These are phyloP conservation scores for Nectriaceae sp. DNA, from an alignment of 2,329 filamentous ascomycete genomes.

Conservation along the genomic window DNA sequence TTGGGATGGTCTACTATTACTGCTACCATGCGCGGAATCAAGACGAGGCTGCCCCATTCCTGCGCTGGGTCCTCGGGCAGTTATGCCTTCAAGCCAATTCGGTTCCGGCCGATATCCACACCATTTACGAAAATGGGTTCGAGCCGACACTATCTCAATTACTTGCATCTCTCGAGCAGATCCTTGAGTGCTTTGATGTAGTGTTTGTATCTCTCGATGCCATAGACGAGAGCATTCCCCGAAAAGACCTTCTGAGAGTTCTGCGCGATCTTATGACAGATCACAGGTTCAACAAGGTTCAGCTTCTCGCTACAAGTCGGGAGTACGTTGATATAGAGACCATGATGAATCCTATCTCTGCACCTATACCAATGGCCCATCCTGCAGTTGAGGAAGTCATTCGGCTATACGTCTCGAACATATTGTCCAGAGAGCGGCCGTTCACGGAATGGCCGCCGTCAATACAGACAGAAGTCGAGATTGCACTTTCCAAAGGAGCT, in stretches of 20 bases:
- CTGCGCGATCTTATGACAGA: not conserved
- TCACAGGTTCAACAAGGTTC: constrained; percentile 1
- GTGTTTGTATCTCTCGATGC: constrained; percentile 3
- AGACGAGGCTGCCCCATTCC: too few relatives aligned
- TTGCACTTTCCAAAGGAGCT: too few relatives aligned
- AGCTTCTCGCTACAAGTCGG: constrained; percentile 4
- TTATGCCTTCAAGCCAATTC: too few relatives aligned
- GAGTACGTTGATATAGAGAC: constrained; percentile 3
- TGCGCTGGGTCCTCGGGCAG: too few relatives aligned
- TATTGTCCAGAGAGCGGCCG: too few relatives aligned
- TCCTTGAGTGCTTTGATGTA: not conserved
- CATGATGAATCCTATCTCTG: not conserved
- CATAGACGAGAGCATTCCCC: constrained; percentile 2
- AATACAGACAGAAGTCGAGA: too few relatives aligned
- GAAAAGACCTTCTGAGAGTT: not conserved
- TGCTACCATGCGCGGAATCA: too few relatives aligned
- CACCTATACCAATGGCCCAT: not conserved
- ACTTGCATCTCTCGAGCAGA: not conserved
- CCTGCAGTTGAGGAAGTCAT: too few relatives aligned
- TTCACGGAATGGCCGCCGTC: too few relatives aligned
- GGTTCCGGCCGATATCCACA: too few relatives aligned
- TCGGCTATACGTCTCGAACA: too few relatives aligned
- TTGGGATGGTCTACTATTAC: too few relatives aligned
- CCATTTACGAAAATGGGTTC: not conserved
- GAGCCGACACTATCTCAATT: not conserved